Evolutionary conservation across 768 basidiomycete species (phyloP), one percentile per base, ranked within the genome.

Genomic region (Russula dissimulans): DNA sequence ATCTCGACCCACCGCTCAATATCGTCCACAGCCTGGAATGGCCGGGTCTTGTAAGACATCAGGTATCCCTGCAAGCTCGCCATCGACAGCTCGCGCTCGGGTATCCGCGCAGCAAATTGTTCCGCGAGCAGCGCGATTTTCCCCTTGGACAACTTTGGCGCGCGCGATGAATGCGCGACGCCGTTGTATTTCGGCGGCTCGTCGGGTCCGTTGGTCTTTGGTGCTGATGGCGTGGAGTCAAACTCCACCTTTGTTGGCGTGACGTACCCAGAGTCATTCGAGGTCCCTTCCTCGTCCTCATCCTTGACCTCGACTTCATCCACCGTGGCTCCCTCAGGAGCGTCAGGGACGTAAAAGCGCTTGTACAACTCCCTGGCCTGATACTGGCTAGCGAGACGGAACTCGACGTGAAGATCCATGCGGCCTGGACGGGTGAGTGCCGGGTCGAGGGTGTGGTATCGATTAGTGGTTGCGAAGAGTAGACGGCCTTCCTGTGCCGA

Each of bases 401-500:
- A 91, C 68, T 89, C 84, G 59, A 91, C 73, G 65, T 89, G 86
- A 18, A 90, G 68, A 68, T 91, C 89, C 82, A 91, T 85, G 12
- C 89, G 83, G 29, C 90, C 89, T 1, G 89, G 85, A 45, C 89
- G 82, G 66, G 79, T 81, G 29, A 91, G 77, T 1, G 89, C 90
- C 2, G 86, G 78, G 66, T 91, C 89, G 31, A 92, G 81, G 1
- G 80, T 73, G 8, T 71, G 68, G 70, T 85, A 87, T 64, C 85
- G 82, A 74, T 91, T 91, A 1, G 87, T 89, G 4, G 87, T 89
- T 4, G 88, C 88, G 54, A 87, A 88, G 7, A 89, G 75, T 32
- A 91, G 79, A 0, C 89, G 85, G n/a, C 89, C 89, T 72, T 91
- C 89, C 66, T 86, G 84, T 1, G 89, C 88, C 3, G 79, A 83